phyloP scores from a whole-genome alignment of 495 filamentous ascomycete genomes.

The Xylaria grammica region DNA sequence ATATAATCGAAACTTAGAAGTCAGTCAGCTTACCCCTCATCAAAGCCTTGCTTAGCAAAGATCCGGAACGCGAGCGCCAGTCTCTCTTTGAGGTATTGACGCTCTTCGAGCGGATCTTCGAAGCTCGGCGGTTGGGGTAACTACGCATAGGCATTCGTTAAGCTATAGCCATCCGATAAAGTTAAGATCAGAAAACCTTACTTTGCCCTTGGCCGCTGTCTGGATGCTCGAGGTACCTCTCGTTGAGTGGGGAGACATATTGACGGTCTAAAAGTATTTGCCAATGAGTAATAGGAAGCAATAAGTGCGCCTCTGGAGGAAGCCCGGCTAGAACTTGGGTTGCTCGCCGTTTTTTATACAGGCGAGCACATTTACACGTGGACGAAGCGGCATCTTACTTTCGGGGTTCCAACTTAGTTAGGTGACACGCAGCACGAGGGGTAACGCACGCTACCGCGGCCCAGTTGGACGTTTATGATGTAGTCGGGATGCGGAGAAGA shows the following conservation, averaged over 20 bases:
- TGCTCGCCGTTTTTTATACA: not conserved
- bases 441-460: not conserved
- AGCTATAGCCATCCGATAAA: not conserved
- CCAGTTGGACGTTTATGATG: not conserved
- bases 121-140: slow-evolving; percentile 25
- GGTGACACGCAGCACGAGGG: not conserved
- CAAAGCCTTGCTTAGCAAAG: slow-evolving; percentile 30
- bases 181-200: not conserved
- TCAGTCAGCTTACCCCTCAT: slow-evolving; percentile 22
- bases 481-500: not conserved
- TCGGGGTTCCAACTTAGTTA: not conserved
- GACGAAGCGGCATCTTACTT: not conserved
- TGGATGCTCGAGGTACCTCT: slow-evolving; percentile 6
- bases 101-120: slow-evolving; percentile 29
- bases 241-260: slow-evolving; percentile 24
- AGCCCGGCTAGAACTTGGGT: not conserved
- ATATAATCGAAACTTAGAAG: not conserved
- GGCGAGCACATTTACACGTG: not conserved
- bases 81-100: slow-evolving; percentile 29
- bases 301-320: not conserved
- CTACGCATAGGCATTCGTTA: not conserved
- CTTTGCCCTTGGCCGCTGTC: slow-evolving; percentile 7
- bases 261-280: not conserved
- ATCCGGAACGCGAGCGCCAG: slow-evolving; percentile 29
- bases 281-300: not conserved